Conservation (phyloP, 805 yeast genomes). For the Isabelozyma gotoi region DNA sequence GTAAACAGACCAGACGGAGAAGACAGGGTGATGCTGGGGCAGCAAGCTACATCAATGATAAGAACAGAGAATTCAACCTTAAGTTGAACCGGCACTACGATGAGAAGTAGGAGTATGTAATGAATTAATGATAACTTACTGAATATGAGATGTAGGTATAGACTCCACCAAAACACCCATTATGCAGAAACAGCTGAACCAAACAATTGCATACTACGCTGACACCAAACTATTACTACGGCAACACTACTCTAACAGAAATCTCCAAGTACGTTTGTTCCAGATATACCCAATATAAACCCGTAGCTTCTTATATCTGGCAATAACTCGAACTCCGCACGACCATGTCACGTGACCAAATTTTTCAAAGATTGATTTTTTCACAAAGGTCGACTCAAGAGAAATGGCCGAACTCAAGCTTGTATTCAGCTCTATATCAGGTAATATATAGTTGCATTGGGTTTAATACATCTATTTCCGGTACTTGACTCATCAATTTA, state of each 20-base stretch:
- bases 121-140: too few species aligned
- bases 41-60: constrained; percentile 59
- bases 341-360: background rate
- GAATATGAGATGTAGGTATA: too few species aligned
- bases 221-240: too few species aligned
- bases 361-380: background rate
- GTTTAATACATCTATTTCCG: background rate
- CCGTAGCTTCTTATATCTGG: too few species aligned
- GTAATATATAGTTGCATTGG: background rate
- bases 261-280: too few species aligned
- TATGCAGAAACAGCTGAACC: too few species aligned
- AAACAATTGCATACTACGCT: too few species aligned
- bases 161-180: too few species aligned
- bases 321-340: background rate
- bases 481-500: background rate
- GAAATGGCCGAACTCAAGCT: background rate
- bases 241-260: too few species aligned
- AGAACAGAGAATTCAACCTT: constrained; percentile 71
- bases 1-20: constrained; percentile 36
- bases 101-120: background rate
- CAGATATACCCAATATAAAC: too few species aligned
- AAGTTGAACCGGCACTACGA: constrained; percentile 62
- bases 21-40: constrained; percentile 31
- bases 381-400: background rate
- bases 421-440: background rate